These are phyloP conservation scores for Penicillium samsonianum DNA, from an alignment of 495 filamentous ascomycete genomes.

Conservation along the genomic window DNA sequence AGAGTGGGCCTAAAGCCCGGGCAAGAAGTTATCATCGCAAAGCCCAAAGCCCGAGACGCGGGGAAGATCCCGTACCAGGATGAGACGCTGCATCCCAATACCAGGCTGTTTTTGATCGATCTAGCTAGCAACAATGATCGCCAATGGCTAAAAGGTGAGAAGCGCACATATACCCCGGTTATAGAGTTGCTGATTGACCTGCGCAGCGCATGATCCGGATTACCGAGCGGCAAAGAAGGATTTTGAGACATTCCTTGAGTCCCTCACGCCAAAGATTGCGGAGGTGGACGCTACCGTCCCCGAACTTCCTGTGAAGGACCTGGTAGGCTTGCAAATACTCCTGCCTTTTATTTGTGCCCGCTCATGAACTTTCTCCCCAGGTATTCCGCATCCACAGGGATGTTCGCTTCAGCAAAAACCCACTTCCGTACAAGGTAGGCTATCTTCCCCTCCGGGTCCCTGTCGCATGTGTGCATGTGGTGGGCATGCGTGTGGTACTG, in stretches of 20 bases:
- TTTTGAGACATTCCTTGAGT: slow-evolving; percentile 73
- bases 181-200: slow-evolving; percentile 15
- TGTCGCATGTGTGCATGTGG: slow-evolving; percentile 9
- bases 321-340: slow-evolving; percentile 48
- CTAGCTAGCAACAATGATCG: slow-evolving; percentile 77
- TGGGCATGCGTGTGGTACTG: slow-evolving; percentile 19
- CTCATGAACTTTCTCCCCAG: slow-evolving; percentile 30
- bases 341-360: not conserved
- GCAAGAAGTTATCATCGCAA: slow-evolving; percentile 66
- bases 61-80: slow-evolving; percentile 68
- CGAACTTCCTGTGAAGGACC: slow-evolving; percentile 77
- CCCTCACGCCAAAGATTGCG: slow-evolving; percentile 66
- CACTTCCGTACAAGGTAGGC: slow-evolving; percentile 81
- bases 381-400: slow-evolving; percentile 86
- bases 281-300: slow-evolving; percentile 77
- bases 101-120: slow-evolving; percentile 73
- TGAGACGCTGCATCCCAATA: slow-evolving; percentile 76
- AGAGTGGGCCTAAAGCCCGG: slow-evolving; percentile 59
- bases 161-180: not conserved
- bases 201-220: slow-evolving; percentile 68
- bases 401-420: slow-evolving; percentile 74
- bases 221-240: slow-evolving; percentile 76
- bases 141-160: slow-evolving; percentile 75
- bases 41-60: slow-evolving; percentile 67
- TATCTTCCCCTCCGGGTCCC: slow-evolving; percentile 3